These are phyloP conservation scores for Corylus americana DNA, from an alignment of 306 rosid genomes.

Conservation along the genomic window DNA sequence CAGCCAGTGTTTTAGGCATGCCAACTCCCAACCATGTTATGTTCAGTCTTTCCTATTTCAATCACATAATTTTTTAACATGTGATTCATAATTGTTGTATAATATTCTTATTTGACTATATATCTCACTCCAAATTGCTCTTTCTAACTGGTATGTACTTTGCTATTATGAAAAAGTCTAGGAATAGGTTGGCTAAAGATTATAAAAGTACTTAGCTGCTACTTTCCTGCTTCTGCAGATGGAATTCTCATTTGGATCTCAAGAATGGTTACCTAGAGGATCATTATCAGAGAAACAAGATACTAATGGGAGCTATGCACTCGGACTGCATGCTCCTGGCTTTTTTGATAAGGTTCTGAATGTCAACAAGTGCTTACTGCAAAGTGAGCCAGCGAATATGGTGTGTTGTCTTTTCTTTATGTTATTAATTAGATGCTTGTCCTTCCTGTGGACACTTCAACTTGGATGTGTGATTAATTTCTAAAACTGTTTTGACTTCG, in stretches of 20 bases:
- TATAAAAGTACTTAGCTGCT: not conserved
- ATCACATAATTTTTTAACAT: not conserved
- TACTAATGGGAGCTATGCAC: constrained; percentile 32
- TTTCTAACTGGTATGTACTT: not conserved
- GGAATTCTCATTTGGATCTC: constrained; percentile 93
- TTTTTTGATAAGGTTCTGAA: constrained; percentile 51
- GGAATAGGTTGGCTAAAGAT: not conserved
- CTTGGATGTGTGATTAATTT: not conserved
- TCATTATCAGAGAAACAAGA: constrained; percentile 42
- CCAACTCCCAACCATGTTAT: not conserved
- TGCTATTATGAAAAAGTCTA: not conserved
- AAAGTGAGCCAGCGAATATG: constrained; percentile 55
- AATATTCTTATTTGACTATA: not conserved
- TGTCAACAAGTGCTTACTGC: constrained; percentile 54
- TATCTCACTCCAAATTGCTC: not conserved
- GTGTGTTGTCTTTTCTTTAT: constrained; percentile 22
- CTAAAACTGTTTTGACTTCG: no score
- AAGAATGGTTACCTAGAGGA: constrained; percentile 73
- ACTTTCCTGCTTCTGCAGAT: constrained; percentile 54
- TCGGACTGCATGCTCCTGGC: constrained; percentile 57
- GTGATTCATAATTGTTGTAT: not conserved
- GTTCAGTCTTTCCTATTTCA: not conserved
- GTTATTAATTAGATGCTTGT: not conserved
- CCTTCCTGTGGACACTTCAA: not conserved
- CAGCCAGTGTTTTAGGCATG: not conserved